Evolutionary conservation across 169 alveolate species (phyloP), one percentile per base, ranked within the genome.

Genomic region (Hammondia hammondi): DNA sequence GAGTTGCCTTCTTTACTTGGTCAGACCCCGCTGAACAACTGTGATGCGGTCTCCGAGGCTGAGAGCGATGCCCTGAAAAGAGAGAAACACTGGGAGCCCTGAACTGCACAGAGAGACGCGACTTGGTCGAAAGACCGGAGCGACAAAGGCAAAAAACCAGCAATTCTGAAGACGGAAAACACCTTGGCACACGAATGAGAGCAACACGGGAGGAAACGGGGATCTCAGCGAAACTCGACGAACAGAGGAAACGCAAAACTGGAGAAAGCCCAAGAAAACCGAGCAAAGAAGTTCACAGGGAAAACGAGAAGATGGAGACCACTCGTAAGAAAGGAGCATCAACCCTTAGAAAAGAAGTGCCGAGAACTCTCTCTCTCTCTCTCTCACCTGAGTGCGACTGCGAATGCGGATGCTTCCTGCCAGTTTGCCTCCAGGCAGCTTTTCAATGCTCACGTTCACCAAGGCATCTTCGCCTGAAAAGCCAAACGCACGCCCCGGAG

Each of bases 401-500:
- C 97, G 93, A 32, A 96, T 95, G 35, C 97, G 93, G 29, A 96
- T 95, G n/a, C 96, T 88, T 35, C 97, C 97, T 39, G 85, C 39
- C 32, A 95, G 94, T 35, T 61, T 81, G 48, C 93, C 92, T 9
- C 88, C 94, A 2, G 89, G 87, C 37, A 85, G 87, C 81, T 92
- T 93, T 85, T 95, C 95, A 57, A 95, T 45, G 70, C 98, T 96
- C n/a, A 98, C 88, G 93, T 98, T 98, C 82, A 98, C 97, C 35
- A 98, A 94, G 35, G 99, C 98, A 95, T 98, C 99, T 93, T 98
- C 99, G 12, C 98, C 95, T 94, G 37, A 27, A 35, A 67, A 73
- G 85, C 17, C 14, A 52, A 1, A 52, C 61, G 19, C 10, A 14
- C 19, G 1, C 61, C 10, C 61, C 24, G 3, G 24, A 14, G 19